A percentile compares a stretch with the other conserved stretches of the same genome.
phyloP scores from a whole-genome alignment of 2,329 filamentous ascomycete species.

The Coleophoma cylindrospora region DNA sequence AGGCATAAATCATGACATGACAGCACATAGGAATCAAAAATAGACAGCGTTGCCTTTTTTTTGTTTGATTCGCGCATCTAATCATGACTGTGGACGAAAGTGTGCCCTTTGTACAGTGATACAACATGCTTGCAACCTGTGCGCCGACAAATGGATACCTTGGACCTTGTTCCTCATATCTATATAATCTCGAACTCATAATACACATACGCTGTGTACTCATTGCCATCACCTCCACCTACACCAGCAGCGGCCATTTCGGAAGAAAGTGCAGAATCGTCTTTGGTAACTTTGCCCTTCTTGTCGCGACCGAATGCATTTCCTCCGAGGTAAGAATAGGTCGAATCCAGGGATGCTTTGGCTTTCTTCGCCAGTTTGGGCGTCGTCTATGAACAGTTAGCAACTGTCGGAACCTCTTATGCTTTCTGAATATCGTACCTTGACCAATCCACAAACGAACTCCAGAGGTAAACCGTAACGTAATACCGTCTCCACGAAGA shows the following conservation, averaged over 20 bases:
- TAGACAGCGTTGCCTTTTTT: neutral
- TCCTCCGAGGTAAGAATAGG: slow-evolving; percentile 88
- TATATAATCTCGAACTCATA: slow-evolving; percentile 80
- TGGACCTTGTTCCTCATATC: slow-evolving; percentile 10
- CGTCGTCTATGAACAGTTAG: slow-evolving; percentile 56
- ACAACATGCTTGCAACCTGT: slow-evolving; percentile 16
- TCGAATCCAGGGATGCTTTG: slow-evolving; percentile 71
- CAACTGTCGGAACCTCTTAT: neutral
- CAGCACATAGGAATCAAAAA: neutral
- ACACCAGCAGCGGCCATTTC: slow-evolving; percentile 78
- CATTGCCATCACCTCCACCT: slow-evolving; percentile 61
- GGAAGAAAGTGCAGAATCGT: slow-evolving; percentile 72
- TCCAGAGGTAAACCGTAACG: slow-evolving; percentile 89
- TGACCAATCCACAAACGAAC: slow-evolving; percentile 78
- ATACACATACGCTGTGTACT: slow-evolving; percentile 96
- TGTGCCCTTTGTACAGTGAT: neutral
- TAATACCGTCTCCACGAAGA: slow-evolving; percentile 97
- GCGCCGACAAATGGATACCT: slow-evolving; percentile 9
- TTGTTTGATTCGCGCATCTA: no score
- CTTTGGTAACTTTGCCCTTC: slow-evolving; percentile 85
- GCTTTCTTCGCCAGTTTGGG: slow-evolving; percentile 77
- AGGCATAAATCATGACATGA: slow-evolving; percentile 15
- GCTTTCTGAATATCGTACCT: slow-evolving; percentile 50
- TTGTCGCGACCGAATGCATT: slow-evolving; percentile 94
- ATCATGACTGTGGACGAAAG: no score